Base-by-base conservation (phyloP, 257 asterid genomes). In the Solanum virginianum region DNA sequence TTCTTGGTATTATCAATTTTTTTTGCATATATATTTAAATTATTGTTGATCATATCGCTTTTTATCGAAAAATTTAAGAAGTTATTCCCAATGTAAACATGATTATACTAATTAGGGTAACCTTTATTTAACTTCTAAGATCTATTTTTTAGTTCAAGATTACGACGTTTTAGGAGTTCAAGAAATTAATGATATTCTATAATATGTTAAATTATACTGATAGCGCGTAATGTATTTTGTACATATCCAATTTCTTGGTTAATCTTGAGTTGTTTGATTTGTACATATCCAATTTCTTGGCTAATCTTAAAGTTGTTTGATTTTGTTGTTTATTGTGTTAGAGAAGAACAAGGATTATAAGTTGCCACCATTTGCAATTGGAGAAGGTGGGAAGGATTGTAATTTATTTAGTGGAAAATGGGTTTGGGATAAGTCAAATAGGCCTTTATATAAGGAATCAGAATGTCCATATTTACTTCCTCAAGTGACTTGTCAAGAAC, bases 401-500 rank as follows among this genome's bases (percentile, higher is more conserved):
- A 95, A 97, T 74, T 49, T 95, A 79, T 97, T 93, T 16, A 92
- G 81, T 9, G 99, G 99, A 83, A 83, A 84, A 82, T 97, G 99
- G 99, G 96, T 97, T 57, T 86, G 92, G 91, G 99, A 94, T 81
- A 88, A 93, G 81, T 80, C 68, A 87, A 85, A 59, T 41, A 87
- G 93, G 84, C 98, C 98, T 22, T 15, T 94, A 53, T 97, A 97
- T 81, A 93, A 95, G 85, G 99, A 97, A 62, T 83, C 82, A 43
- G 98, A 97, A 66, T 97, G 99, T 29, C 98, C 98, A 12, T 97
- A 95, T 88, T 94, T 97, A 18, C 98, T 91, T 86, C 99, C 98
- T 16, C 99, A 97, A 92, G 90, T 94, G 83, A 94, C 99, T 32
- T 97, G 99, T 72, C 98, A 88, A 83, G 94, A 91, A 54, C 97